These are phyloP conservation scores for Penstemon davidsonii DNA, from an alignment of 257 asterid genomes.

Conservation along the genomic window DNA sequence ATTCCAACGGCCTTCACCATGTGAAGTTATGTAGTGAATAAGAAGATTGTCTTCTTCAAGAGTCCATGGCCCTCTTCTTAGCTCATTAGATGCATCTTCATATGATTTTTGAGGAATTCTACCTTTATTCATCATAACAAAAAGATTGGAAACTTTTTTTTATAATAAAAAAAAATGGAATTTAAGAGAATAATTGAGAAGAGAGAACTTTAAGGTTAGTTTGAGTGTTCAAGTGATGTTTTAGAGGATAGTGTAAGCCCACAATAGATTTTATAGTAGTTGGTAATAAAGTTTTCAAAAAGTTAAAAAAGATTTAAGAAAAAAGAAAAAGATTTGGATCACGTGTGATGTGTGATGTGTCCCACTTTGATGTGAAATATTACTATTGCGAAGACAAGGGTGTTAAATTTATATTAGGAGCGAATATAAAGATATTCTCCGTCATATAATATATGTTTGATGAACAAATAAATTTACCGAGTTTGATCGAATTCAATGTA, in stretches of 20 bases:
- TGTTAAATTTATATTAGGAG: neutral
- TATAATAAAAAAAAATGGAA: constrained; percentile 1
- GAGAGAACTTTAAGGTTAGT: constrained; percentile 5
- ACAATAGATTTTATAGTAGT: constrained; percentile 47
- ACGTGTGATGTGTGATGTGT: constrained; percentile 26
- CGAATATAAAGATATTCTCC: no score
- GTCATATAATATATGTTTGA: no score
- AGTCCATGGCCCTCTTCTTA: constrained; percentile 93
- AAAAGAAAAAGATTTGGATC: constrained; percentile 26
- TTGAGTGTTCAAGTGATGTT: constrained; percentile 28
- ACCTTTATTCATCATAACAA: constrained; percentile 33
- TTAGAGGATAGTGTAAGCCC: constrained; percentile 18
- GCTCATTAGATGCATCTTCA: constrained; percentile 42
- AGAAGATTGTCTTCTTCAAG: constrained; percentile 86
- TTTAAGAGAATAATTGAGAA: neutral
- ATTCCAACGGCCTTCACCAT: constrained; percentile 91
- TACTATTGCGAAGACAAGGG: no score
- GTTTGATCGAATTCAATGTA: no score
- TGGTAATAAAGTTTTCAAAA: constrained; percentile 18
- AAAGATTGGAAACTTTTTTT: constrained; percentile 8
- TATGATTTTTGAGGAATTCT: constrained; percentile 16
- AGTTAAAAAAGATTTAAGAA: neutral
- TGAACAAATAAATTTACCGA: no score
- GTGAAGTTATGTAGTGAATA: constrained; percentile 46
- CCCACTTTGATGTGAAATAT: constrained; percentile 25